Base-by-base conservation (phyloP, 108 stramenopile genomes). In the Stephanodiscus triporus region DNA sequence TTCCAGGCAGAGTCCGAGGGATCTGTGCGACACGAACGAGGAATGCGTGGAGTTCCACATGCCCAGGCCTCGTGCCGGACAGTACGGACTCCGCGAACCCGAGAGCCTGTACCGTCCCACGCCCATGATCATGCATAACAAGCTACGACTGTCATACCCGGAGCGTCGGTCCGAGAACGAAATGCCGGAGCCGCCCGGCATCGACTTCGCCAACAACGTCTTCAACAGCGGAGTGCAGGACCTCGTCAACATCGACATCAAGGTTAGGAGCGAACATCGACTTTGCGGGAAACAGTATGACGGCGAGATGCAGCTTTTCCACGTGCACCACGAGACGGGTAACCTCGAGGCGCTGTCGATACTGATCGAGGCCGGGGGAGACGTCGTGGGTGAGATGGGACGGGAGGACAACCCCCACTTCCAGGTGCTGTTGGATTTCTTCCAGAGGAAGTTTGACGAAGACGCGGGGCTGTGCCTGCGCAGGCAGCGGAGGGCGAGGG, bases 221-320 rank as follows among this genome's bases (percentile, higher is more conserved):
- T 70, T 58, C 55, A 69, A 70, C 30, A 62, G 66, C n/a, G 73
- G 80, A 36, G 19, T 65, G 13, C 80, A 81, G 57, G 73, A 73
- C 42, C n/a, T 81, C 13, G 24, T 70, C 13, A 32, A 83, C 59
- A 86, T 87, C 10, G 87, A 89, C 48, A 66, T 91, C 55, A 86
- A 86, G 54, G 84, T 86, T 29, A 79, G 81, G 9, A 84, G 82
- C 70, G 90, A 91, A 50, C 88, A 89, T 45, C 54, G 63, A 1
- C 75, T 89, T n/a, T 77, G 87, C 45, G 86, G 88, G 4, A 86
- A 83, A 22, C 83, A 79, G 57, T 91, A 91, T 69, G 87, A 81
- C n/a, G 90, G 76, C 26, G 88, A 91, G 62, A 75, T 91, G 60
- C 84, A 82, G 32, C 49, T 84, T 16, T 70, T 29, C 23, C 68